Percentiles rank a stretch among this genome's conserved stretches.
These are phyloP conservation scores for Fusarium anguioides DNA, from an alignment of 2,329 filamentous ascomycete genomes.

Conservation along the genomic window DNA sequence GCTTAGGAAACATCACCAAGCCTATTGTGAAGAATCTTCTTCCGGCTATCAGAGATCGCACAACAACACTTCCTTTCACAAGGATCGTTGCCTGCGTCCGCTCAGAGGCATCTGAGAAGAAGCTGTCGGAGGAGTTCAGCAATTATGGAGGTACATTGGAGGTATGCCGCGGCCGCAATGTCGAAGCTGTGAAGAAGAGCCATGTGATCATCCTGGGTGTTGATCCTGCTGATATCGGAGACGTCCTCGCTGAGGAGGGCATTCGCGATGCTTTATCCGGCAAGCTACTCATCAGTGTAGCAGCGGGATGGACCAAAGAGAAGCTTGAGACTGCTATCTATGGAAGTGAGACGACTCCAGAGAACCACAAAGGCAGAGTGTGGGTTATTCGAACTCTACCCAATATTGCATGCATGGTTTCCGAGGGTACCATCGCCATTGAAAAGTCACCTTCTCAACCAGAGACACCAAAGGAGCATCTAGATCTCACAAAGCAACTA, in stretches of 20 bases:
- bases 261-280: slow-evolving; percentile 53
- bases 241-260: slow-evolving; percentile 51
- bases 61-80: slow-evolving; percentile 36
- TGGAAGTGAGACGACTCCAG: slow-evolving; percentile 30
- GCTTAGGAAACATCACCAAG: slow-evolving; percentile 48
- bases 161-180: slow-evolving; percentile 49
- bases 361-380: slow-evolving; percentile 29
- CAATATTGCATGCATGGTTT: slow-evolving; percentile 51
- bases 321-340: slow-evolving; percentile 54
- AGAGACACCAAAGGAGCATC: slow-evolving; percentile 26
- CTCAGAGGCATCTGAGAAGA: slow-evolving; percentile 41
- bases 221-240: slow-evolving; percentile 57
- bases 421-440: slow-evolving; percentile 50
- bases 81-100: slow-evolving; percentile 47
- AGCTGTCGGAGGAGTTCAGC: slow-evolving; percentile 38
- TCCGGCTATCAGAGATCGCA: slow-evolving; percentile 5
- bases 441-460: slow-evolving; percentile 41
- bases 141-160: slow-evolving; percentile 22
- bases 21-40: slow-evolving; percentile 45
- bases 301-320: slow-evolving; percentile 59
- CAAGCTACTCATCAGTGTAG: slow-evolving; percentile 64
- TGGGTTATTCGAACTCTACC: slow-evolving; percentile 50
- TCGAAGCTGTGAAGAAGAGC: slow-evolving; percentile 50
- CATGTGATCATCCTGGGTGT: slow-evolving; percentile 59
- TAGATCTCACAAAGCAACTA: slow-evolving; percentile 55